Evolutionary conservation across 352 stramenopile species (phyloP), one percentile per base, ranked within the genome.

Genomic region (Phytopythium kandeliae): DNA sequence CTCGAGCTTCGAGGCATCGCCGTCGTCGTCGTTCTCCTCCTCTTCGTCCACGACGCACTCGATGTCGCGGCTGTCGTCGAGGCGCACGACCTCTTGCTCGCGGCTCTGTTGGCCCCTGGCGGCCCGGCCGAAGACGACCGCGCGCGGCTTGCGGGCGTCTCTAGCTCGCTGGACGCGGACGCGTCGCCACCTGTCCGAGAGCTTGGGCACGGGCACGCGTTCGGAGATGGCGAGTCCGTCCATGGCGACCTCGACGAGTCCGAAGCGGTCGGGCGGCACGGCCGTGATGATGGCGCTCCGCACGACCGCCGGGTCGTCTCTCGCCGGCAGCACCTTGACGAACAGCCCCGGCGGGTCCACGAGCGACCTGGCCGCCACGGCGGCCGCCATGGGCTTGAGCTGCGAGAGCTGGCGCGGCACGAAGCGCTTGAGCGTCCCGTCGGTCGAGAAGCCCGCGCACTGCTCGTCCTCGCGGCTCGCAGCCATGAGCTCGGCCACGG

Each of bases 341-440:
- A 85, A 87, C 3, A 89, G 58, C 8, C 78, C 78, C 24, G 78
- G 71, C 2, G 62, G 34, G 11, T 63, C 51, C 2, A 58, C 74
- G 21, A 76, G 36, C 17, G 52, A 30, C 15, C 26, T 53, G 13
- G n/a, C 22, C 7, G 15, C 51, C 28, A 16, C 24, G n/a, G 31
- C 26, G 12, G 16, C 49, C 30, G 33, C 17, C 69, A 90, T 88
- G 0, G 65, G 50, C 31, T 86, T 67, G 4, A 92, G 61, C 22
- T 90, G 81, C 17, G 78, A 89, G 3, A 92, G 65, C 51, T 88
- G 76, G 3, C 81, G 67, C 3, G 77, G 78, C 19, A 92, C 64
- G 40, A 92, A 90, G 5, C 78, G 70, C 61, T 92, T 92, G 36
- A 92, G 63, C 10, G 77, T 52, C 8, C 81, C 74, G 51, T 92